Evolutionary conservation across 805 yeast genomes (phyloP).

Genomic region (Candida palmyrensis): DNA sequence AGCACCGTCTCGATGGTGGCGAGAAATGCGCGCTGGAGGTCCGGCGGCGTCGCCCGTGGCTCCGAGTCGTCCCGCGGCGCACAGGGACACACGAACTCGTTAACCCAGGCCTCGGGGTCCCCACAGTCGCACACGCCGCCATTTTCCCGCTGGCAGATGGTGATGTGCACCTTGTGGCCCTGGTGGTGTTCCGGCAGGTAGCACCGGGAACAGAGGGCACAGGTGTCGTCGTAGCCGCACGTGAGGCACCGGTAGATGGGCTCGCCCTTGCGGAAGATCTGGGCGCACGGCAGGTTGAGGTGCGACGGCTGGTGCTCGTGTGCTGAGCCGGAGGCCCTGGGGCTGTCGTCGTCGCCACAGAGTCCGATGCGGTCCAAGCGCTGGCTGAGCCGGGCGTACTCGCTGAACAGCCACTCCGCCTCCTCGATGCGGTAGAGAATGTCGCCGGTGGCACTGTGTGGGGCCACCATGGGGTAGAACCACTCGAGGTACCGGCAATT

Average conservation of each 20-base stretch:
- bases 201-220: conserved; percentile 78
- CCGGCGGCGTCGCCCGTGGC: conserved; percentile 34
- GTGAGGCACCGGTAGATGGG: conserved; percentile 75
- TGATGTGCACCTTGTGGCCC: conserved; percentile 66
- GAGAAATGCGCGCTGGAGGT: conserved; percentile 31
- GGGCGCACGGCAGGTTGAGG: conserved; percentile 66
- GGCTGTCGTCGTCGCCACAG: too few species aligned
- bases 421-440: conserved; percentile 16
- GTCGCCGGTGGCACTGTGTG: background rate
- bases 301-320: conserved; percentile 41
- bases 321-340: too few species aligned
- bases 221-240: conserved; percentile 75
- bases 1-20: conserved; percentile 43
- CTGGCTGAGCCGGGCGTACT: too few species aligned
- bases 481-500: conserved; percentile 28
- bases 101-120: conserved; percentile 65
- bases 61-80: conserved; percentile 10
- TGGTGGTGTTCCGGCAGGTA: conserved; percentile 63
- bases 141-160: conserved; percentile 59
- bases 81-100: conserved; percentile 44
- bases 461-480: conserved; percentile 29
- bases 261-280: conserved; percentile 70
- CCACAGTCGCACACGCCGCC: conserved; percentile 75
- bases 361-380: too few species aligned
- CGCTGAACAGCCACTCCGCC: conserved; percentile 27